Evolutionary conservation across 139 green algal species (phyloP), one percentile per base, ranked within the genome.

Genomic region (Tetraselmis striata): DNA sequence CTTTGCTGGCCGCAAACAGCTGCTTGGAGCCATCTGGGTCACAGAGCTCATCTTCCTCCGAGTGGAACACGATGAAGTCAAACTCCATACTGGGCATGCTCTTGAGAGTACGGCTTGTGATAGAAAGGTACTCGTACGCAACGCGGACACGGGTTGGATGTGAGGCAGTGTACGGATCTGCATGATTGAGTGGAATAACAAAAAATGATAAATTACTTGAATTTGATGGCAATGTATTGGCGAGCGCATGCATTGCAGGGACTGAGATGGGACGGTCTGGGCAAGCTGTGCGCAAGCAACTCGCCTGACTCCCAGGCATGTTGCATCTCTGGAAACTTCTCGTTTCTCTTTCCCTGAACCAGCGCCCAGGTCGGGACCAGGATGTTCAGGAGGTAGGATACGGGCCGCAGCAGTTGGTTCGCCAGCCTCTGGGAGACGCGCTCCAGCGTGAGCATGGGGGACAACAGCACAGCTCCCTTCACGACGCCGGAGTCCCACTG

Each of bases 401-500:
- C 0, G 25, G 87, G 88, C 30, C 83, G 45, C 1, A 93, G 79
- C 78, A 91, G 90, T 0, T 84, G 82, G 85, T 95, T 95, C 29
- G 92, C 81, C 11, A 91, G 91, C 5, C 85, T 82, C 32, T 79
- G 78, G 1, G 88, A 87, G 0, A 93, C 30, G 28, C 87, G 86
- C 83, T 97, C 90, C 75, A 94, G 86, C 0, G 82, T 87, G 28
- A 95, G 85, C 91, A 95, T 94, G 59, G 91, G 91, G 1, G 91
- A 88, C 45, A 94, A 67, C n/a, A 95, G 86, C 30, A 89, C 82
- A 0, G 86, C 84, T 26, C 91, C 91, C 67, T 80, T 80, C 79
- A 93, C 90, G 11, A 86, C n/a, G n/a, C n/a, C n/a, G n/a, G n/a
- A 25, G 0, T 75, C 26, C 0, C 59, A 74, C 87, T 88, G 88